These are phyloP conservation scores for Dittrichia graveolens DNA, from an alignment of 129 eudicot species.

Conservation along the genomic window DNA sequence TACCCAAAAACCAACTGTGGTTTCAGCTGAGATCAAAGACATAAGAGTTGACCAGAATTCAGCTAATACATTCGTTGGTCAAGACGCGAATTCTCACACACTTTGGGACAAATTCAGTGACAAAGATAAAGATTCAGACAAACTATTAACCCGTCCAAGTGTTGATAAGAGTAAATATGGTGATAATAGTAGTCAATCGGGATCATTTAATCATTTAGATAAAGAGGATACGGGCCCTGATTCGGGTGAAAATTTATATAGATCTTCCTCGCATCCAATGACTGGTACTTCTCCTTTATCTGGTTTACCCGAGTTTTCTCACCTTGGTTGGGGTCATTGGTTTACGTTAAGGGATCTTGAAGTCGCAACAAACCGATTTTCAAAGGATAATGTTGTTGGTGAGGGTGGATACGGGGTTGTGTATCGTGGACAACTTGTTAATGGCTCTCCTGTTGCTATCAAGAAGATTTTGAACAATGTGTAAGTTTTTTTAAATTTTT, in stretches of 20 bases:
- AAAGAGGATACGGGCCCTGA: constrained; percentile 45
- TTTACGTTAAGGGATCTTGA: constrained; percentile 82
- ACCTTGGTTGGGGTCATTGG: constrained; percentile 96
- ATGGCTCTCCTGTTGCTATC: constrained; percentile 75
- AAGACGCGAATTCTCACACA: constrained; percentile 36
- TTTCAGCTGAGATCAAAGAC: constrained; percentile 77
- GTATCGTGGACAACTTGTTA: constrained; percentile 62
- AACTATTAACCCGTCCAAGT: constrained; percentile 46
- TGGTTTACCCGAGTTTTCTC: constrained; percentile 82
- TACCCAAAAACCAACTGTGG: constrained; percentile 53
- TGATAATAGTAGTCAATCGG: constrained; percentile 56
- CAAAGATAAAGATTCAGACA: constrained; percentile 67
- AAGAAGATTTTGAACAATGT: constrained; percentile 80
- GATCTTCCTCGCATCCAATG: constrained; percentile 43
- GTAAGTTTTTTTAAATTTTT: constrained; percentile 40
- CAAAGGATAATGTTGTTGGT: constrained; percentile 76
- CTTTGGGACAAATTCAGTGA: constrained; percentile 59
- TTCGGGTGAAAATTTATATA: constrained; percentile 32
- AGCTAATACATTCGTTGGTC: constrained; percentile 34
- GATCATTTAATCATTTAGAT: constrained; percentile 61
- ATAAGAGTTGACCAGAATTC: constrained; percentile 75
- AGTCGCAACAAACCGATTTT: constrained; percentile 66
- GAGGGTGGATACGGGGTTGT: constrained; percentile 93
- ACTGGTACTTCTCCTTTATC: constrained; percentile 60
- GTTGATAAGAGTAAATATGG: constrained; percentile 49